Base-by-base conservation (phyloP, 2,329 filamentous ascomycete genomes). In the Neopestalotiopsis rosae region DNA sequence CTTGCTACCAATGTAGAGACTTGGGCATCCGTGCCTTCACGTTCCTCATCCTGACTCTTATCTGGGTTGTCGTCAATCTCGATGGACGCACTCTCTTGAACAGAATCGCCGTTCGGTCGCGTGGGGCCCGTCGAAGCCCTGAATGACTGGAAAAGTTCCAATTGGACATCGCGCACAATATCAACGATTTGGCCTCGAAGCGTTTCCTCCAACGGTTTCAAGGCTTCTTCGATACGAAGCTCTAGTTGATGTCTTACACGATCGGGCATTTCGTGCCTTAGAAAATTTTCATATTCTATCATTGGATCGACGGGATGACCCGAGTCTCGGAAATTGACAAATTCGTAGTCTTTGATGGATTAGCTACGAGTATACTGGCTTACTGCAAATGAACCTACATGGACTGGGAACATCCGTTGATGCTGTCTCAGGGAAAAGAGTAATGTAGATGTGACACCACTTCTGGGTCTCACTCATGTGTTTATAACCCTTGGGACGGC, bases 371-470 rank as follows among this genome's bases (percentile, higher is more conserved):
- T 5, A 58, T 61, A 1, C n/a, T n/a, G n/a, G n/a, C n/a, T n/a
- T n/a, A n/a, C n/a, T n/a, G n/a, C n/a, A n/a, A n/a, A n/a, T n/a
- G n/a, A 52, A 67, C 9, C 69, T 68, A 69, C 70, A 70, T 5
- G 71, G 68, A 34, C 61, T 69, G 32, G 71, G 71, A 28, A 70
- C 32, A 3, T 63, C 58, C 3, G 56, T 56, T 5, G 20, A 38
- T 13, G 45, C n/a, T 20, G 71, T 69, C 2, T 69, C 66, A 4
- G 71, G 70, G n/a, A 72, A 72, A 38, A 70, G 71, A 7, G 71
- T 71, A 30, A 28, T 61, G 45, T 69, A 72, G 0, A 69, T 64
- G 6, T 71, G 68, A 1, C 67, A 20, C 71, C 71, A 71, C 40
- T 72, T 72, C 14, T 72, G 61, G 5, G 49, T 65, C 38, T 72